Evolutionary conservation across 345 rosid genomes (phyloP).

Genomic region (Arabis alpina): DNA sequence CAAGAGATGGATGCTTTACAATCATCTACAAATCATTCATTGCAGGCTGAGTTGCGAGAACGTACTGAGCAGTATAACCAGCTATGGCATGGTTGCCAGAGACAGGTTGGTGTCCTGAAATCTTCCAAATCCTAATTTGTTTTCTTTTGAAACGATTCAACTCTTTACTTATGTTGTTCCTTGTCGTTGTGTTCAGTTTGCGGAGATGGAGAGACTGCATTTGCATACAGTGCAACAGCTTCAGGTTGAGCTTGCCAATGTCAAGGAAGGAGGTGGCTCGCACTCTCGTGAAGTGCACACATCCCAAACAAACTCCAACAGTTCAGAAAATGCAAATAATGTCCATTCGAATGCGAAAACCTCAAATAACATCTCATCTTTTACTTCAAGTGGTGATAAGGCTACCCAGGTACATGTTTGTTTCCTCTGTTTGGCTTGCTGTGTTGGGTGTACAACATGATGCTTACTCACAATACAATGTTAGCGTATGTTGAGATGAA

Average conservation of each 20-base stretch:
- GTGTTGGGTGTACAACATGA: conserved; percentile 4
- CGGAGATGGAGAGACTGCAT: conserved; percentile 90
- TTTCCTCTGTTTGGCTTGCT: neutral
- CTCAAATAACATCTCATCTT: conserved; percentile 51
- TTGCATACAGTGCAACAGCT: conserved; percentile 84
- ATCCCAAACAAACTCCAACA: conserved; percentile 56
- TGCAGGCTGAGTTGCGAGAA: conserved; percentile 82
- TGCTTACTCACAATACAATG: neutral
- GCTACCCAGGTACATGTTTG: conserved; percentile 55
- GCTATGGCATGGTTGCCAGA: conserved; percentile 91
- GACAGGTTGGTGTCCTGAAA: conserved; percentile 69
- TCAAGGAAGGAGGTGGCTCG: conserved; percentile 63
- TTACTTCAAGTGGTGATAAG: conserved; percentile 54
- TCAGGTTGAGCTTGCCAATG: conserved; percentile 78
- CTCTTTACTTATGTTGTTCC: conserved; percentile 32
- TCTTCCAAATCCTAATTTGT: conserved; percentile 13
- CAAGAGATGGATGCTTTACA: conserved; percentile 93
- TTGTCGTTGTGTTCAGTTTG: conserved; percentile 58
- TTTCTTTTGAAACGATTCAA: conserved; percentile 7
- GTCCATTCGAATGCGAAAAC: conserved; percentile 55
- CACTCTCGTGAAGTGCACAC: no score
- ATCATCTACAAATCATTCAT: conserved; percentile 66
- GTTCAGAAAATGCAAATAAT: conserved; percentile 45
- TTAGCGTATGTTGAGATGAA: neutral
- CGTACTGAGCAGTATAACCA: conserved; percentile 90